These are phyloP conservation scores for Metarhizium brunneum DNA, from an alignment of 2,329 filamentous ascomycete genomes.

Conservation along the genomic window DNA sequence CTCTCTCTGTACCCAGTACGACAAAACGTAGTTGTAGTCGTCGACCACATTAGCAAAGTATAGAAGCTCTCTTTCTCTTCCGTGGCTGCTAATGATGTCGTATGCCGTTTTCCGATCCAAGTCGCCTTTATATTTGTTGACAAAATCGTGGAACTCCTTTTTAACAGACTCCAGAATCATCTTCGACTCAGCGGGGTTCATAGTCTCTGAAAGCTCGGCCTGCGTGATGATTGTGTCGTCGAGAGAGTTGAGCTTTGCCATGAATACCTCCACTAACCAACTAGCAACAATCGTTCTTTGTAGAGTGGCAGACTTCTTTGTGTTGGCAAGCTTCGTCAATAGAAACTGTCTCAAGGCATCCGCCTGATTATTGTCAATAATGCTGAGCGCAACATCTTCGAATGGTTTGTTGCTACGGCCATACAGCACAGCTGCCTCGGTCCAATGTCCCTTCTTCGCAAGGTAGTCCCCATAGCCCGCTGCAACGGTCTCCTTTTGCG, in stretches of 20 bases:
- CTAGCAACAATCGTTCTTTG: slow-evolving; percentile 91
- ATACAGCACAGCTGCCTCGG: slow-evolving; percentile 82
- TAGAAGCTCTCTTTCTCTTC: slow-evolving; percentile 83
- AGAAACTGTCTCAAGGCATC: slow-evolving; percentile 89
- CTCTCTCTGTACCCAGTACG: slow-evolving; percentile 95
- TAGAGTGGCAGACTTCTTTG: slow-evolving; percentile 81
- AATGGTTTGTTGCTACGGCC: slow-evolving; percentile 95
- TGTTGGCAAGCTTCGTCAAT: slow-evolving; percentile 68
- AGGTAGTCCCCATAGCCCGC: slow-evolving; percentile 87
- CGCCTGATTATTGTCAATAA: slow-evolving; percentile 83
- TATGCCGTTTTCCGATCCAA: slow-evolving; percentile 89
- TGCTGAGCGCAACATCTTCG: slow-evolving; percentile 83
- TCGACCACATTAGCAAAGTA: slow-evolving; percentile 83
- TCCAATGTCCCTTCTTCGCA: slow-evolving; percentile 68
- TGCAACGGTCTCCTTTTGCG: slow-evolving; percentile 84
- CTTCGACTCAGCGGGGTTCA: slow-evolving; percentile 61
- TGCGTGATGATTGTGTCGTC: slow-evolving; percentile 91
- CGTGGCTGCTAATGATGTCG: slow-evolving; percentile 92
- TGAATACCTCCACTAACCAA: slow-evolving; percentile 93
- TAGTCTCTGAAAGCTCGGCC: slow-evolving; percentile 66
- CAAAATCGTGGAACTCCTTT: slow-evolving; percentile 81
- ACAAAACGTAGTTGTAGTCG: slow-evolving; percentile 89
- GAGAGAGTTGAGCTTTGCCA: slow-evolving; percentile 90
- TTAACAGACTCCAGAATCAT: slow-evolving; percentile 62
- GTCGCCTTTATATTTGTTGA: slow-evolving; percentile 74